A percentile compares a stretch with the other conserved stretches of the same genome.
These are phyloP conservation scores for Atalantia buxifolia DNA, from an alignment of 345 rosid genomes.

Conservation along the genomic window DNA sequence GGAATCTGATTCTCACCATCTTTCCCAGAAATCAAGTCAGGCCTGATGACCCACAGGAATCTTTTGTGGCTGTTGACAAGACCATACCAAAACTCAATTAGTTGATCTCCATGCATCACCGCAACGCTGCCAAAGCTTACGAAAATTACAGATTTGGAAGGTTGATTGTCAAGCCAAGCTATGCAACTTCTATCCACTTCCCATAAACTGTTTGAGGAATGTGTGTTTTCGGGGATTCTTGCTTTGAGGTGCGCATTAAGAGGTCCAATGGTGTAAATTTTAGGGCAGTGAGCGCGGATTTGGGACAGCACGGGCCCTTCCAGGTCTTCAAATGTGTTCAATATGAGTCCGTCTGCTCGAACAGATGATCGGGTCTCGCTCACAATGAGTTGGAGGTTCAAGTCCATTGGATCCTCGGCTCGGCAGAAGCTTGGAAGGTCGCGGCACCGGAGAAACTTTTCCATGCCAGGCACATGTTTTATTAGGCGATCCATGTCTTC, in stretches of 20 bases:
- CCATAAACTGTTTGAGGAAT: conserved; percentile 27
- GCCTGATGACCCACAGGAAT: background rate
- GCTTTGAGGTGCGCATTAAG: conserved; percentile 36
- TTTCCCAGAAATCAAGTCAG: background rate
- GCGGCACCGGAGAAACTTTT: conserved; percentile 36
- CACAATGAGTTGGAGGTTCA: conserved; percentile 5
- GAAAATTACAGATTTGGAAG: conserved; percentile 27
- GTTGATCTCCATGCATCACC: conserved; percentile 19
- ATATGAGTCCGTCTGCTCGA: conserved; percentile 41
- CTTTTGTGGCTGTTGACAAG: background rate
- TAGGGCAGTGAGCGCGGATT: conserved; percentile 36
- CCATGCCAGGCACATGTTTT: conserved; percentile 43
- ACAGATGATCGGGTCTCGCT: conserved; percentile 27
- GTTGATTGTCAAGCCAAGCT: background rate
- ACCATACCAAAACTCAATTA: background rate
- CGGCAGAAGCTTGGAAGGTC: conserved; percentile 53
- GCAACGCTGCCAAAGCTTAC: conserved; percentile 49
- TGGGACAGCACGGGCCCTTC: conserved; percentile 45
- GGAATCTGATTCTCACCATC: background rate
- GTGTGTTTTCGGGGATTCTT: conserved; percentile 6
- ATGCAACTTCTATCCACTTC: conserved; percentile 26
- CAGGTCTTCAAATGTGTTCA: conserved; percentile 66
- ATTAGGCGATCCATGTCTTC: conserved; percentile 47
- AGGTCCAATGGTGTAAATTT: conserved; percentile 57
- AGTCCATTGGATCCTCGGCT: conserved; percentile 16